Evolutionary conservation across 805 yeast genomes (phyloP), one percentile per base, ranked within the genome.

Genomic region (Lipomyces anomalus): DNA sequence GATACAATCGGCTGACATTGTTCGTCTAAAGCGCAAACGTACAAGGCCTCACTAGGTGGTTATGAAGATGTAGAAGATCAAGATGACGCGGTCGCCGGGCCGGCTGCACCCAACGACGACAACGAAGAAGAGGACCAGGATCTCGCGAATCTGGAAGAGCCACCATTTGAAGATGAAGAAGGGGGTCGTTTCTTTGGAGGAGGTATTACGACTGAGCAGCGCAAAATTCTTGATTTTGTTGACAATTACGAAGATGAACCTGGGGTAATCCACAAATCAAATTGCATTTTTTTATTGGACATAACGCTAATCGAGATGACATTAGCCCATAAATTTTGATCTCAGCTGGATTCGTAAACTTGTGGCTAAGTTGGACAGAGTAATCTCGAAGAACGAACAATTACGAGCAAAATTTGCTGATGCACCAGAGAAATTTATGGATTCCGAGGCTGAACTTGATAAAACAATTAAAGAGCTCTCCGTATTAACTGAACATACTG

Each of bases 181-280:
- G 57, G 57, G 30, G 58, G 55, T n/a, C 37, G 56, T 9, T 51
- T 55, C 40, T 54, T 44, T 16, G 57, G 57, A 18, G 53, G 52
- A 4, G 58, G 58, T 3, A 38, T 55, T 16, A 43, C 54, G 17
- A 46, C 42, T 13, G 43, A 42, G 39, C 57, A 55, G 34, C 42
- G 44, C 11, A 48, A 51, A 16, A 44, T 47, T 23, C 30, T 55
- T 6, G 54, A 55, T 22, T 55, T 46, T 32, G 51, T 55, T 28
- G 57, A 55, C 21, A 35, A 22, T 9, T 21, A 43, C 24, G 50
- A 48, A 18, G 30, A 39, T 6, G 42, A 48, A 3, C 29, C 18
- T 16, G 45, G 44, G 5, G n/a, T n/a, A n/a, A n/a, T n/a, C n/a
- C n/a, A n/a, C n/a, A n/a, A n/a, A n/a, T n/a, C 3, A 17, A 17